phyloP scores from a whole-genome alignment of 2,329 filamentous ascomycete genomes.

The Hymenotorrendiella dingleyae region DNA sequence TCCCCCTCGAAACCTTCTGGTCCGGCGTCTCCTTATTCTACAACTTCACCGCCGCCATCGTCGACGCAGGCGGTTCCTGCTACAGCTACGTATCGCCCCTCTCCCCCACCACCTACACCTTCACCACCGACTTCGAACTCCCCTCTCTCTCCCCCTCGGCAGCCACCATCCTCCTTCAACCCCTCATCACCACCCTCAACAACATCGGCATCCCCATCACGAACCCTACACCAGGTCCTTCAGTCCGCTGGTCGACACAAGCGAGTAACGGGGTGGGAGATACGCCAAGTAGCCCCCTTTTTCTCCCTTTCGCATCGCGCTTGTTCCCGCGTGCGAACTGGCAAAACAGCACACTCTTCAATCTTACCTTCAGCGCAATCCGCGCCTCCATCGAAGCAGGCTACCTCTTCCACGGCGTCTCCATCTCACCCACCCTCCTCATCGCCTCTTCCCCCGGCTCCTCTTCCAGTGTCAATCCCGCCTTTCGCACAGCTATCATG shows the following conservation, averaged over 20 bases:
- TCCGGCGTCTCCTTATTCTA: conserved; percentile 46
- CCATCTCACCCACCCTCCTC: conserved; percentile 7
- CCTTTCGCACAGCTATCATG: conserved; percentile 13
- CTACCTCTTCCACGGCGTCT: conserved; percentile 29
- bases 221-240: conserved; percentile 1
- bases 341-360: conserved; percentile 24
- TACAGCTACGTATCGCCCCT: conserved; percentile 19
- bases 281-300: conserved; percentile 19
- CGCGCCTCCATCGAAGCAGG: conserved; percentile 29
- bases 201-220: conserved; percentile 17
- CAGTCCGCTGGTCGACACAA: conserved; percentile 33
- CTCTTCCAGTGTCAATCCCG: conserved; percentile 16
- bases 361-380: conserved; percentile 27
- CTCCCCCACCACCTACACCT: conserved; percentile 6
- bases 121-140: conserved; percentile 14
- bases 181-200: conserved; percentile 19
- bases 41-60: conserved; percentile 35
- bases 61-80: conserved; percentile 18
- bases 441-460: conserved; percentile 9
- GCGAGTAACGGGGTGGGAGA: conserved; percentile 33
- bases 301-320: conserved; percentile 30
- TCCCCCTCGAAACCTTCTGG: conserved; percentile 34
- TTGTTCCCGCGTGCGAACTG: conserved; percentile 36
- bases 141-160: conserved; percentile 8
- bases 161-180: background rate